Evolutionary conservation across 371 early-diverging fungal genomes (phyloP).

Genomic region (Mucor mucedo): DNA sequence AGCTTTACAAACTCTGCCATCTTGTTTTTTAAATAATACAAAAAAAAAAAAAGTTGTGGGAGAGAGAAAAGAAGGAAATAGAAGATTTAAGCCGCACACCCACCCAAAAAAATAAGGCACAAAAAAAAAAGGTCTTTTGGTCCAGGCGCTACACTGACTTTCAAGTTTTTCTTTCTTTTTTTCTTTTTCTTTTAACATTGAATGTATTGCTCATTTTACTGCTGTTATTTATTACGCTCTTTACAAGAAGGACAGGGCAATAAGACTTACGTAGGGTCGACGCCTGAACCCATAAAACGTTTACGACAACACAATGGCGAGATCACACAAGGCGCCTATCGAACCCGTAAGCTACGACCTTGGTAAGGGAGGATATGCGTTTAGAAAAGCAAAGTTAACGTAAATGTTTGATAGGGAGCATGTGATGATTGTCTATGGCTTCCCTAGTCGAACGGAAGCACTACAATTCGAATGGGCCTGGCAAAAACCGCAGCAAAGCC

Average conservation of each 20-base stretch:
- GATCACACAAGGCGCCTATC: conserved; percentile 32
- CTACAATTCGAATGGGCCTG: conserved; percentile 35
- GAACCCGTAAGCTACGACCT: conserved; percentile 26
- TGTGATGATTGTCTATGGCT: conserved; percentile 33
- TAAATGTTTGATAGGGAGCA: conserved; percentile 16
- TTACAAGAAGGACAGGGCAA: conserved; percentile 25
- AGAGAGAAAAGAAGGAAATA: conserved; percentile 4
- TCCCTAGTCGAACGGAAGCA: conserved; percentile 24
- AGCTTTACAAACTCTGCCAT: conserved; percentile 87
- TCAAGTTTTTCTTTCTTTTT: neutral
- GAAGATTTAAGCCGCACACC: no score
- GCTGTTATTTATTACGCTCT: conserved; percentile 35
- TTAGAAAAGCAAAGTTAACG: neutral
- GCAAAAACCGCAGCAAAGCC: conserved; percentile 31
- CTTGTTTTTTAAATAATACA: conserved; percentile 2
- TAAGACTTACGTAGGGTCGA: conserved; percentile 32
- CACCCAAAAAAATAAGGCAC: neutral
- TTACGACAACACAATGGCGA: conserved; percentile 37
- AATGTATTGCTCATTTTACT: conserved; percentile 26
- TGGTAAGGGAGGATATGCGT: conserved; percentile 14
- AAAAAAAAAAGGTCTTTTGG: neutral
- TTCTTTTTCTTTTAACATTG: conserved; percentile 4
- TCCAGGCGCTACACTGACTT: conserved; percentile 2
- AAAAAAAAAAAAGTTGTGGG: neutral
- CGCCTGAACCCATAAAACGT: conserved; percentile 29